These are phyloP conservation scores for Dactylonectria macrodidyma DNA, from an alignment of 2,329 filamentous ascomycete species.

Conservation along the genomic window DNA sequence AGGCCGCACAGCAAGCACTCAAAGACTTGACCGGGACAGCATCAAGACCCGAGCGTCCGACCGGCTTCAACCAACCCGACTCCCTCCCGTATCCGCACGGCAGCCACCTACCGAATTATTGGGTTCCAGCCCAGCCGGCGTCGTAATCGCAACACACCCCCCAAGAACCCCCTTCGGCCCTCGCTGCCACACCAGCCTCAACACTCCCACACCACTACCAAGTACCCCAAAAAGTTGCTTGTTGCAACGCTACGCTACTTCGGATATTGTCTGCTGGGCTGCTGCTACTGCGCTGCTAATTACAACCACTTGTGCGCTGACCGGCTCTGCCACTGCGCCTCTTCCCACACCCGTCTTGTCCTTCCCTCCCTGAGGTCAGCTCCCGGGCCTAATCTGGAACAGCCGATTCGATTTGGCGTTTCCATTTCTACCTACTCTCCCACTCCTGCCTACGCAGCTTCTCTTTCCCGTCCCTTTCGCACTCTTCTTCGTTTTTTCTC, in stretches of 20 bases:
- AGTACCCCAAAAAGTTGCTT: not conserved
- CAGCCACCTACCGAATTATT: slow-evolving; percentile 22
- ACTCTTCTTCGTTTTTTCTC: slow-evolving; percentile 14
- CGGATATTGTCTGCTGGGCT: not conserved
- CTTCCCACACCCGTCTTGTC: slow-evolving; percentile 10
- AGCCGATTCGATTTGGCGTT: slow-evolving; percentile 23
- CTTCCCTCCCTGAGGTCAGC: slow-evolving; percentile 22
- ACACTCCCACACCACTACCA: not conserved
- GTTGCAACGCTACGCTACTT: not conserved
- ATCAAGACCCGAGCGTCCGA: not conserved
- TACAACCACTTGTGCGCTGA: slow-evolving; percentile 10
- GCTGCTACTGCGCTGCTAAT: not conserved
- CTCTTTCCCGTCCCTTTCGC: slow-evolving; percentile 6
- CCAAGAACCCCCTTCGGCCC: not conserved
- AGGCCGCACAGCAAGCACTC: not conserved
- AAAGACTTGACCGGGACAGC: too few relatives aligned
- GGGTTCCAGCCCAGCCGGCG: slow-evolving; percentile 19
- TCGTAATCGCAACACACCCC: not conserved
- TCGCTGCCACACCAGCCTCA: not conserved
- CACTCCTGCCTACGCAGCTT: slow-evolving; percentile 12
- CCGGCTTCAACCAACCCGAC: not conserved
- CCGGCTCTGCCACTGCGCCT: slow-evolving; percentile 26
- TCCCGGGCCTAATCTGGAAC: slow-evolving; percentile 33
- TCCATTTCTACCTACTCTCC: slow-evolving; percentile 23
- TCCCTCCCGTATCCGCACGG: slow-evolving; percentile 14